Base-by-base conservation (phyloP, 1,284 basidiomycete genomes). In the Cutaneotrichosporon spelunceum region DNA sequence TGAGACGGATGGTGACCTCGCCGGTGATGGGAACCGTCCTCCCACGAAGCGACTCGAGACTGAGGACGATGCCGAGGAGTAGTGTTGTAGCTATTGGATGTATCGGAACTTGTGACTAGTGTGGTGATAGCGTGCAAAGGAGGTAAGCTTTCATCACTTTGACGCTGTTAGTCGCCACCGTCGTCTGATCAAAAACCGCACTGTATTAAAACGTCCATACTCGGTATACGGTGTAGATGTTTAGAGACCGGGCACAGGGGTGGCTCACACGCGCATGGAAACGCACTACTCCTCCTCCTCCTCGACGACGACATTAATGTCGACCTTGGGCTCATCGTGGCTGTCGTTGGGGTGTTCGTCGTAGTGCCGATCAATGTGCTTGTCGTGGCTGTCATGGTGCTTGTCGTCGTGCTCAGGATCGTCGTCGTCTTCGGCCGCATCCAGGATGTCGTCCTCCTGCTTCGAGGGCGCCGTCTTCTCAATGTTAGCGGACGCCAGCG, bases 401-500 rank as follows among this genome's bases (percentile, higher is more conserved):
- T 24, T 24, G 19, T 53, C 3, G 50, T 53, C 30, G 16, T 14
- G 44, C 23, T 48, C 6, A 24, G 26, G 45, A 21, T 33, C 50
- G 56, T 57, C 44, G 29, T 69, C 72, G 45, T 70, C 64, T 21
- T 74, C 73, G 0, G 71, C 78, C 0, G 75, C 73, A 62, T 80
- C 78, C 33, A 79, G 63, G 36, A 77, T 69, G 48, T 79, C 79
- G 64, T 79, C 75, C 65, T 78, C 77, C 61, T 79, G 77, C 64
- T 76, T 79, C 57, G 68, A 74, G 10, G 69, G 70, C 1, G 79
- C 75, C 11, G 72, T 66, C 72, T 80, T 80, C 76, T 96, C 93
- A 75, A 93, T 90, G 45, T 81, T 81, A 4, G 91, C 91, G 66
- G 91, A 87, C 0, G 90, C 89, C 62, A 95, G 87, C n/a, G 89